Evolutionary conservation across 2,329 filamentous ascomycete genomes (phyloP), one percentile per base, ranked within the genome.

Genomic region (Fusarium cyanostomum): DNA sequence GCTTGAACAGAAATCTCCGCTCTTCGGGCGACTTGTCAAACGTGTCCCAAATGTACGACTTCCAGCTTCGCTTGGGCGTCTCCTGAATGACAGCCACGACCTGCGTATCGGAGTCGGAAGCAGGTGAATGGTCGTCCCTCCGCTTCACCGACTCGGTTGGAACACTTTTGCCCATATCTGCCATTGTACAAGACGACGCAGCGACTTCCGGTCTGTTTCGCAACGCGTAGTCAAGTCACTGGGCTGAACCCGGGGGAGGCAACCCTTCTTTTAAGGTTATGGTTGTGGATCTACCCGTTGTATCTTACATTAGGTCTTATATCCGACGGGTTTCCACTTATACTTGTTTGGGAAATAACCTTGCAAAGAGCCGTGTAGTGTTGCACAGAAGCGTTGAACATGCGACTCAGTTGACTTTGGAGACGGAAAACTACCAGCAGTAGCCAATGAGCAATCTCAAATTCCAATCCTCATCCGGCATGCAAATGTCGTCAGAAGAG

Each of bases 31-130:
- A 75, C 53, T 80, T 80, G 50, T 80, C 78, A 16, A 82, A 75
- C 0, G 79, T 81, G 51, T 83, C 81, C 81, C 81, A 83, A 3
- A 83, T 7, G 26, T 81, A 80, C 0, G 80, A 81, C 21, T 74
- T 75, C 81, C 81, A 83, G 6, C 45, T 66, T 10, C 34, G 30
- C 21, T 58, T 63, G 1, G 61, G 64, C 0, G 15, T 56, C 10
- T 66, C 62, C 18, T 63, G 62, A 1, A 66, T 12, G 0, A 64
- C 46, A 10, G 41, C 27, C 0, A 56, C 33, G n/a, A 44, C 45
- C 0, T 45, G 27, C 0, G 12, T 42, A 2, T 64, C 52, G 3
- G 63, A 67, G n/a, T 64, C 56, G 0, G 64, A 67, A 0, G 26
- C 3, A 0, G 13, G 13, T 1, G 27, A 7, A 1, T 24, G 18